Conservation (phyloP, 2,329 filamentous ascomycete species). For the Aspergillus quadricinctus region DNA sequence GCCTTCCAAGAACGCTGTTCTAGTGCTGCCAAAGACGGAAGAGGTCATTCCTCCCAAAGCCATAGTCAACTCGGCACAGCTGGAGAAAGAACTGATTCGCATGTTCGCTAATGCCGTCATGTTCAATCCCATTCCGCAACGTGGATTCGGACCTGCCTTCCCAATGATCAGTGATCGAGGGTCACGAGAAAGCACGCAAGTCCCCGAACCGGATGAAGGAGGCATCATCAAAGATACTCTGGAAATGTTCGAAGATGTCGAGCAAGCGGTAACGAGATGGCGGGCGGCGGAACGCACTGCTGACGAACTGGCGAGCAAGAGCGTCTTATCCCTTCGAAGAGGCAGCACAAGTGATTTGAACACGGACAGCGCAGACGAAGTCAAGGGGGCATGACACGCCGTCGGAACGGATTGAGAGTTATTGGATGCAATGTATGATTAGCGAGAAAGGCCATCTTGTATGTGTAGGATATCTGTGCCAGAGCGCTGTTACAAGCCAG, state of each 20-base stretch:
- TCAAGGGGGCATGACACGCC: slow-evolving; percentile 24
- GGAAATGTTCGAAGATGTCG: slow-evolving; percentile 85
- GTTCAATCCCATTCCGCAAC: slow-evolving; percentile 84
- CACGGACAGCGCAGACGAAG: slow-evolving; percentile 33
- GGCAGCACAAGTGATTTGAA: slow-evolving; percentile 36
- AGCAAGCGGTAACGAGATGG: slow-evolving; percentile 71
- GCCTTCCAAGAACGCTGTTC: slow-evolving; percentile 38
- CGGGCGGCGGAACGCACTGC: slow-evolving; percentile 61
- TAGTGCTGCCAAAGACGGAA: slow-evolving; percentile 54
- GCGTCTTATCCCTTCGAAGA: slow-evolving; percentile 32
- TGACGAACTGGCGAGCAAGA: slow-evolving; percentile 37
- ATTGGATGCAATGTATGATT: slow-evolving; percentile 15
- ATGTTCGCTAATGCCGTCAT: slow-evolving; percentile 99
- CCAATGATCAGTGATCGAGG: slow-evolving; percentile 42
- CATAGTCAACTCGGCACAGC: slow-evolving; percentile 87
- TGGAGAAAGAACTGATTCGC: slow-evolving; percentile 88
- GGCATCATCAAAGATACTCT: slow-evolving; percentile 82
- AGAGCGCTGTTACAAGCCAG: background rate
- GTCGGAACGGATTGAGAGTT: slow-evolving; percentile 18
- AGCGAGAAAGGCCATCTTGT: background rate
- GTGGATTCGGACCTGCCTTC: slow-evolving; percentile 64
- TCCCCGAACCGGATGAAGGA: slow-evolving; percentile 72
- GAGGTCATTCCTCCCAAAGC: slow-evolving; percentile 80
- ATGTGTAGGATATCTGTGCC: background rate
- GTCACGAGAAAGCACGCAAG: slow-evolving; percentile 40